These are phyloP conservation scores for Pterocarpus macrocarpus DNA, from an alignment of 306 rosid species.

Conservation along the genomic window DNA sequence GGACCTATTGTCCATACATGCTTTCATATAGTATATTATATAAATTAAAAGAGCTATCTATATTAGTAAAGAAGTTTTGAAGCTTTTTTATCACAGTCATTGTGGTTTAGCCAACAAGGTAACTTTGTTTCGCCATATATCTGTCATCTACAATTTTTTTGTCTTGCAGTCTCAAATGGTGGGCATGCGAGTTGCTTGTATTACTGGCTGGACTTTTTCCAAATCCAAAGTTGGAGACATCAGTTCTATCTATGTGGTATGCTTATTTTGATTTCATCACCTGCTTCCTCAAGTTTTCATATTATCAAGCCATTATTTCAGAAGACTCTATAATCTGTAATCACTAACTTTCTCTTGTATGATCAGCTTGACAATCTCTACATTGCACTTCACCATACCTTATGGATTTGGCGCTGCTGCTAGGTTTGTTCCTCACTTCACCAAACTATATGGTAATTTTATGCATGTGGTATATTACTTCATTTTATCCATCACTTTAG, in stretches of 20 bases:
- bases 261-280: background rate
- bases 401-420: constrained; percentile 73
- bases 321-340: background rate
- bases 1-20: background rate
- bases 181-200: constrained; percentile 71
- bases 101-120: too few relatives aligned
- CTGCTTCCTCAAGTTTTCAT: background rate
- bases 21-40: background rate
- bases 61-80: too few relatives aligned
- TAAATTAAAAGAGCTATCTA: background rate
- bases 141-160: background rate
- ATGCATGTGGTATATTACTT: background rate
- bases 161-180: constrained; percentile 68
- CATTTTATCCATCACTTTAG: too few relatives aligned
- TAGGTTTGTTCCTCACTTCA: constrained; percentile 51
- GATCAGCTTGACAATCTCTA: constrained; percentile 68
- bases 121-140: background rate
- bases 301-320: background rate
- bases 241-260: constrained; percentile 77
- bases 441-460: constrained; percentile 1
- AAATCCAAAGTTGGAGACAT: constrained; percentile 73
- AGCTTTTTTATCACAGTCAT: too few relatives aligned
- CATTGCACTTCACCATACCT: constrained; percentile 67
- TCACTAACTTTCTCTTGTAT: background rate
- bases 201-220: constrained; percentile 69